Percentiles rank a stretch among this genome's conserved stretches.
These are phyloP conservation scores for Exidia glandulosa DNA, from an alignment of 768 basidiomycete genomes.

Conservation along the genomic window DNA sequence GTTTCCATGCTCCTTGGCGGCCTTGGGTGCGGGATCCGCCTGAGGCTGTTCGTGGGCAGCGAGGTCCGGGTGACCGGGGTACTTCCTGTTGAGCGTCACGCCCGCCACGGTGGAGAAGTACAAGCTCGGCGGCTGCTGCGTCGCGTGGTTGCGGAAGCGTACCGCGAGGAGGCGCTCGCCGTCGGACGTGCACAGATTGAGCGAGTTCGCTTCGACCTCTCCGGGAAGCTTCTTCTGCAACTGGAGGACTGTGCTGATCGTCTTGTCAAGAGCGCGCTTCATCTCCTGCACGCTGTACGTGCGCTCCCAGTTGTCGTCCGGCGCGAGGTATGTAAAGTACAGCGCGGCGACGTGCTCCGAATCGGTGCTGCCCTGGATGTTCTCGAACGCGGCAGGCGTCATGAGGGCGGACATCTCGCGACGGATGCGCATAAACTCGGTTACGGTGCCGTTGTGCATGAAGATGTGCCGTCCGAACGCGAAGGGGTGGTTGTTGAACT, in stretches of 20 bases:
- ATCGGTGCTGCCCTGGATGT: neutral
- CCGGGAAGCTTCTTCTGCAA: slow-evolving; percentile 12
- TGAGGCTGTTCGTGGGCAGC: slow-evolving; percentile 5
- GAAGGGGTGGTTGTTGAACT: slow-evolving; percentile 18
- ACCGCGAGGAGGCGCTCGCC: slow-evolving; percentile 22
- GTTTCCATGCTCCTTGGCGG: slow-evolving; percentile 18
- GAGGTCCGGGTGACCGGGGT: slow-evolving; percentile 22
- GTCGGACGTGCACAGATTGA: slow-evolving; percentile 22
- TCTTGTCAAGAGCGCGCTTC: slow-evolving; percentile 12
- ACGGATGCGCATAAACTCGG: slow-evolving; percentile 10
- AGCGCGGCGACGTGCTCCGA: slow-evolving; percentile 19
- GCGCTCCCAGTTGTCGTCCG: slow-evolving; percentile 6
- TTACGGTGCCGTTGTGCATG: slow-evolving; percentile 21
- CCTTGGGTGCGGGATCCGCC: slow-evolving; percentile 9
- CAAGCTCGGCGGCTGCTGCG: slow-evolving; percentile 21
- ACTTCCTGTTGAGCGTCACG: slow-evolving; percentile 22
- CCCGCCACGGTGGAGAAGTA: slow-evolving; percentile 24
- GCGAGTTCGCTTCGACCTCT: slow-evolving; percentile 13
- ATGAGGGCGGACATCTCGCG: neutral
- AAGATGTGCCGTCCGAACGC: slow-evolving; percentile 16
- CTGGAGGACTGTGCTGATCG: slow-evolving; percentile 16
- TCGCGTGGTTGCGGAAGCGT: slow-evolving; percentile 20
- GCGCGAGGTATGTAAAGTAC: slow-evolving; percentile 19
- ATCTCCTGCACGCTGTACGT: slow-evolving; percentile 14
- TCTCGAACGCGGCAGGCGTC: neutral